Evolutionary conservation across 495 filamentous ascomycete genomes (phyloP).

Genomic region (Penicillium dipodomyicola): DNA sequence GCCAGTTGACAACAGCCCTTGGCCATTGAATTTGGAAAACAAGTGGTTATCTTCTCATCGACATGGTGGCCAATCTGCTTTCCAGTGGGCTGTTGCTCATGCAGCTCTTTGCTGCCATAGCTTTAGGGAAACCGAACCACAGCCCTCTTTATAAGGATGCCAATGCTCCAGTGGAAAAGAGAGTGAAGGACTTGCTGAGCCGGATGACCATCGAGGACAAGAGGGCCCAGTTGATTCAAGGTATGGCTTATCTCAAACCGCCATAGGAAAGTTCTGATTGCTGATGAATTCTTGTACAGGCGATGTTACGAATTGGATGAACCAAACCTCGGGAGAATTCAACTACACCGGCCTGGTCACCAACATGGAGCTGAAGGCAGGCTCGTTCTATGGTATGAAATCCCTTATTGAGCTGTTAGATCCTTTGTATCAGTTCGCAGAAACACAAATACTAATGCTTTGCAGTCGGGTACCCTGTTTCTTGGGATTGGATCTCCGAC

Average conservation of each 20-base stretch:
- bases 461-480: conserved; percentile 59
- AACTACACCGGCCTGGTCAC: conserved; percentile 62
- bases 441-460: neutral
- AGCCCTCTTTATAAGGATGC: conserved; percentile 60
- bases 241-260: conserved; percentile 20
- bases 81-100: conserved; percentile 32
- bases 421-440: neutral
- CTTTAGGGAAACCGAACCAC: conserved; percentile 15
- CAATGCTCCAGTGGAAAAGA: conserved; percentile 54
- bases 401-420: neutral
- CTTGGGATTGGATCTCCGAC: conserved; percentile 59
- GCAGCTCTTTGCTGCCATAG: conserved; percentile 27
- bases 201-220: conserved; percentile 73
- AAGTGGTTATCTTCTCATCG: neutral
- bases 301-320: conserved; percentile 70
- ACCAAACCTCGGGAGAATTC: conserved; percentile 54
- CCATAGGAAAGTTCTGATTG: neutral
- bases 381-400: conserved; percentile 57
- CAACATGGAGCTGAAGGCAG: conserved; percentile 61
- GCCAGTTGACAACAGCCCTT: neutral
- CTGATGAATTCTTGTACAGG: conserved; percentile 30
- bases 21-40: neutral
- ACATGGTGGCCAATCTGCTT: conserved; percentile 28
- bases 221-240: conserved; percentile 63
- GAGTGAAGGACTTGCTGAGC: conserved; percentile 61